Base-by-base conservation (phyloP, 2,329 filamentous ascomycete species). In the Fusarium sp. region DNA sequence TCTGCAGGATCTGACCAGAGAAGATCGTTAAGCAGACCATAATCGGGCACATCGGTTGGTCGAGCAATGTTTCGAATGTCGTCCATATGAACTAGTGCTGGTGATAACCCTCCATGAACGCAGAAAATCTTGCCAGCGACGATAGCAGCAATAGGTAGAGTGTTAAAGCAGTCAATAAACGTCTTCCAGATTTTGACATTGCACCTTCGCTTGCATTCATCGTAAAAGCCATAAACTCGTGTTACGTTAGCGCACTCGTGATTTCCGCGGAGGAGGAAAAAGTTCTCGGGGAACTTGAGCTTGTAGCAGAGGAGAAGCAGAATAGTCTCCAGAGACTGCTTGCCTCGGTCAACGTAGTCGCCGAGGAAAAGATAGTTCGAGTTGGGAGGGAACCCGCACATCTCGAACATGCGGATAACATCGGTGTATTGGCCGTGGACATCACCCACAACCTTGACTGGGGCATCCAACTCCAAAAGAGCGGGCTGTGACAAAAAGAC, bases 151-250 rank as follows among this genome's bases (percentile, higher is more conserved):
- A 99, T 98, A 45, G 95, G 95, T 77, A 98, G 84, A 84, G 94
- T 98, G 87, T 99, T 99, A 89, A 99, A 99, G 88, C 94, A 98
- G 82, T 99, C 95, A 71, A 94, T 98, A 81, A 99, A 98, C 3
- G 95, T 98, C 89, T 99, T 99, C 95, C 95, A 99, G 67, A 98
- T 88, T 89, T 98, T 98, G 87, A 98, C 97, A 84, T 98, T 99
- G 86, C 97, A 98, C 75, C 95, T 89, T 79, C 96, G 92, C 88
- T 99, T 99, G 91, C 95, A 99, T 84, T 99, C 95, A 79, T 99
- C 96, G 86, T 99, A 99, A 86, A 99, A 99, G 63, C 96, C 96
- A 81, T 99, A 99, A 82, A 98, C 97, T 79, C 96, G 94, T 85
- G 97, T 99, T 86, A 99, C 97, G 56, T 93, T 97, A 64, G 96